These are phyloP conservation scores for Phyllosticta citrichinensis DNA, from an alignment of 2,329 filamentous ascomycete genomes.

Conservation along the genomic window DNA sequence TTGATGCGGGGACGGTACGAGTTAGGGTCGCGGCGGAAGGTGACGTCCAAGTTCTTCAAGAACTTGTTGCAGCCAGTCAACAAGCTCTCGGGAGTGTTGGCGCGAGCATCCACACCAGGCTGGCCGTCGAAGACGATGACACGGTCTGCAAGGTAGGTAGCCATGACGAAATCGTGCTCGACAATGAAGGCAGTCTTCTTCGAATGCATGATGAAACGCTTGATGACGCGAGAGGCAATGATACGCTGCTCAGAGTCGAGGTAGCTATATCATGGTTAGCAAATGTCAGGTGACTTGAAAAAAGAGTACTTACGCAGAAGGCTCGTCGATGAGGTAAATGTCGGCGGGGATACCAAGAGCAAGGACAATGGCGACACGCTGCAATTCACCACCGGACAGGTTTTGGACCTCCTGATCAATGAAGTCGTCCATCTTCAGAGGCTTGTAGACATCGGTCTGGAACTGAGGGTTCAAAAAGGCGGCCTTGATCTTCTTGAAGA, in stretches of 20 bases:
- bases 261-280: constrained; percentile 40
- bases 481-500: constrained; percentile 99
- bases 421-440: constrained; percentile 97
- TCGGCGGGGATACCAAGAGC: constrained; percentile 93
- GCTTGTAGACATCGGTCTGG: constrained; percentile 99
- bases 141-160: constrained; percentile 71
- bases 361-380: constrained; percentile 95
- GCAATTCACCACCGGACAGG: constrained; percentile 96
- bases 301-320: constrained; percentile 49
- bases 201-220: constrained; percentile 99
- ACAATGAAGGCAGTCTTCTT: constrained; percentile 99
- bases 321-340: constrained; percentile 98
- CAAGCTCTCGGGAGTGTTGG: constrained; percentile 82
- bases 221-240: constrained; percentile 92
- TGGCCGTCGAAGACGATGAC: constrained; percentile 98
- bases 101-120: constrained; percentile 78
- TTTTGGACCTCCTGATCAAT: constrained; percentile 99
- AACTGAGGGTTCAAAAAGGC: constrained; percentile 95
- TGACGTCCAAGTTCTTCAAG: constrained; percentile 92
- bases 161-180: constrained; percentile 99
- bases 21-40: constrained; percentile 94
- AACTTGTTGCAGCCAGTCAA: constrained; percentile 95
- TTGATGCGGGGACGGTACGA: constrained; percentile 98
- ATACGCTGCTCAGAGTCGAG: constrained; percentile 99
- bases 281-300: neutral